Evolutionary conservation across 495 filamentous ascomycete genomes (phyloP).

Genomic region (Parathielavia appendiculata): DNA sequence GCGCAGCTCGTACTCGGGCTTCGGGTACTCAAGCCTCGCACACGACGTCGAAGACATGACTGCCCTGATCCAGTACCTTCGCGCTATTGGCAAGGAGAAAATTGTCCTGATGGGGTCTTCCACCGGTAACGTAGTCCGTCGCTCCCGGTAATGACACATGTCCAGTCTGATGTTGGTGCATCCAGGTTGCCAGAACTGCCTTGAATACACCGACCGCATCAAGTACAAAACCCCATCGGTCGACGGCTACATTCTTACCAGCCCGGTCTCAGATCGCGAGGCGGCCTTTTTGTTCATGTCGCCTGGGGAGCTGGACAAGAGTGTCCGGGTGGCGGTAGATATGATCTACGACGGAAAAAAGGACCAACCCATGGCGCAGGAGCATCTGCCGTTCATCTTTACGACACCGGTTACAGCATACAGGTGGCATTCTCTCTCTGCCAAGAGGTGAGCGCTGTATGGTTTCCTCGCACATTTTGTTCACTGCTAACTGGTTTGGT

Average conservation of each 20-base stretch:
- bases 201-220: constrained; percentile 54
- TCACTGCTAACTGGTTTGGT: too few species aligned
- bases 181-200: constrained; percentile 48
- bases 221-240: constrained; percentile 42
- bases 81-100: constrained; percentile 19
- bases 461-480: background rate
- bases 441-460: constrained; percentile 37
- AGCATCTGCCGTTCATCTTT: constrained; percentile 44
- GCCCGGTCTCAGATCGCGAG: constrained; percentile 70
- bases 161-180: background rate
- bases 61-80: constrained; percentile 65
- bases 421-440: constrained; percentile 61
- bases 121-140: background rate
- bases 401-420: constrained; percentile 56
- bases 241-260: constrained; percentile 74
- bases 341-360: constrained; percentile 44
- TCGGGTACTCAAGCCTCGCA: constrained; percentile 62
- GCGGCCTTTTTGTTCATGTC: constrained; percentile 39
- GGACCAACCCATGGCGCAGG: constrained; percentile 51
- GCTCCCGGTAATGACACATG: too few species aligned
- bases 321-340: constrained; percentile 48
- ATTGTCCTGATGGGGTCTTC: constrained; percentile 11
- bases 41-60: constrained; percentile 67
- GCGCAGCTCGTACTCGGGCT: constrained; percentile 59
- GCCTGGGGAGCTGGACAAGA: constrained; percentile 44